Evolutionary conservation across 306 rosid genomes (phyloP).

Genomic region (Heteromeles arbutifolia): DNA sequence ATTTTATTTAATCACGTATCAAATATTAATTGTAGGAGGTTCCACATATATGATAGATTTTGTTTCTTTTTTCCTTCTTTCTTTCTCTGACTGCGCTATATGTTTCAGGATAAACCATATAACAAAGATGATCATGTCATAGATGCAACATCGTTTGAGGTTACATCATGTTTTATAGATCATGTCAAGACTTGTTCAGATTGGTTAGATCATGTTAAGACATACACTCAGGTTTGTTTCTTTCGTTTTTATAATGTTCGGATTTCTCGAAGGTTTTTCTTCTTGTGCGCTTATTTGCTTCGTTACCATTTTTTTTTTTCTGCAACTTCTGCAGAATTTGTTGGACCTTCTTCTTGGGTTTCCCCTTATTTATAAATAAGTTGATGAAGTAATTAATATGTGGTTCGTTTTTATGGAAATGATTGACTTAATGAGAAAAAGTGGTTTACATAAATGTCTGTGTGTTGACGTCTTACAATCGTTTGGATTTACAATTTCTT

Average conservation of each 20-base stretch:
- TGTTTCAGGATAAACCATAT: constrained; percentile 67
- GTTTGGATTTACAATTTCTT: neutral
- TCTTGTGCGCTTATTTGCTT: neutral
- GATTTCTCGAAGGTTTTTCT: neutral
- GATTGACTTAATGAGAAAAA: neutral
- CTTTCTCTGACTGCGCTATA: constrained; percentile 23
- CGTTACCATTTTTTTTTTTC: neutral
- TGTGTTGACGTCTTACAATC: neutral
- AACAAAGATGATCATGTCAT: constrained; percentile 80
- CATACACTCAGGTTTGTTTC: constrained; percentile 60
- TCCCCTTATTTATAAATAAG: neutral
- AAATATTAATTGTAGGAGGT: constrained; percentile 5
- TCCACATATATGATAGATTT: neutral
- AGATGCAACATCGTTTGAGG: constrained; percentile 90
- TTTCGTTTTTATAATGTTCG: neutral
- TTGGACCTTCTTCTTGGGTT: neutral
- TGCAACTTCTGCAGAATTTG: neutral
- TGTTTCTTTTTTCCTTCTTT: neutral
- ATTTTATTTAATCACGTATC: constrained; percentile 6
- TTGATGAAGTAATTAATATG: neutral
- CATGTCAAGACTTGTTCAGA: constrained; percentile 72
- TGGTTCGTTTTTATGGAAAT: neutral
- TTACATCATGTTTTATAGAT: constrained; percentile 64
- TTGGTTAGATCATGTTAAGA: constrained; percentile 88
- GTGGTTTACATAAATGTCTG: neutral